Evolutionary conservation across 257 asterid genomes (phyloP), one percentile per base, ranked within the genome.

Genomic region (Ajuga chamaepitys): DNA sequence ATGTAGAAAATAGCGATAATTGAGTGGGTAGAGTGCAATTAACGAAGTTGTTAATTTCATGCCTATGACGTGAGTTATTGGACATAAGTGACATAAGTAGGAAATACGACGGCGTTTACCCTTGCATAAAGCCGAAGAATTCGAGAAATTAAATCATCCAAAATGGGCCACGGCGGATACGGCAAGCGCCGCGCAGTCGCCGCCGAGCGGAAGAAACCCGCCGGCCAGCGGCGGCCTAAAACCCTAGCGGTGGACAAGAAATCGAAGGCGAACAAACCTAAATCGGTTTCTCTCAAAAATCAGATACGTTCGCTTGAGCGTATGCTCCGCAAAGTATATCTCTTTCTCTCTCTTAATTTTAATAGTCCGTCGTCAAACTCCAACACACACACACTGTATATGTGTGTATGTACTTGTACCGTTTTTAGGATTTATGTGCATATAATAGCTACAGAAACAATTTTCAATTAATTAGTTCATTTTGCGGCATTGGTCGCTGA

Each of bases 241-340:
- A 35, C 87, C 42, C 81, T 87, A 8, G 68, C 80, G 9, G 76
- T 82, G n/a, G 94, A 78, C 64, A 89, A 82, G 74, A 89, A 89
- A 45, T 62, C 93, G 17, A 88, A 80, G 64, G 71, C 80, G 51
- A 70, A 55, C 57, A 88, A 91, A 58, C 82, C 91, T 5, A 92
- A 87, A 59, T 67, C 85, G 44, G 89, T 84, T 59, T 79, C 96
- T 67, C 81, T 89, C 74, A 89, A 89, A 67, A 93, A 93, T 72
- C 98, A 88, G 70, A 86, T 91, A 65, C 96, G 98, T 67, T 91
- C 98, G 24, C 71, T 69, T 13, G 87, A 88, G 76, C 96, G 98
- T 66, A 81, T 91, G 85, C 96, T 93, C 64, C 91, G 97, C 59
- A 89, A 85, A 64, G 98, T 92, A 87, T 51, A n/a, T 59, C 22